These are phyloP conservation scores for Onygenales sp. DNA, from an alignment of 2,329 filamentous ascomycete species.

Conservation along the genomic window DNA sequence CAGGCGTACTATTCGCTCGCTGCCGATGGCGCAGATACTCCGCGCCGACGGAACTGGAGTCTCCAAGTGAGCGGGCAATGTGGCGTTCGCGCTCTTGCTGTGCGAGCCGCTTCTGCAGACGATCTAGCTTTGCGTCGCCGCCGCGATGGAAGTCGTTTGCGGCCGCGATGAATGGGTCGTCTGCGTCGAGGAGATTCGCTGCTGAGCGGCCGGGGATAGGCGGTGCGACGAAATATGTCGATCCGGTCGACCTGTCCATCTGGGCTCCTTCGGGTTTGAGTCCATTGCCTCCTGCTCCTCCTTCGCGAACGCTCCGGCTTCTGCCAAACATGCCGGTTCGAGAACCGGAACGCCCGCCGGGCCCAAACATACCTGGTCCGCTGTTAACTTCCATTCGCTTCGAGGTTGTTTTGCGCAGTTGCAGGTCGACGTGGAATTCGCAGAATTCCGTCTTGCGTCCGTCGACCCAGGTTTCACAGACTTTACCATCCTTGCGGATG, in stretches of 20 bases:
- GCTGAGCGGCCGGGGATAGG: slow-evolving; percentile 23
- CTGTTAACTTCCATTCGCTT: slow-evolving; percentile 71
- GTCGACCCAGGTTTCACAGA: slow-evolving; percentile 80
- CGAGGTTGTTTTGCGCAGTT: slow-evolving; percentile 60
- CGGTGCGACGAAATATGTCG: slow-evolving; percentile 36
- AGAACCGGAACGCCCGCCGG: slow-evolving; percentile 25
- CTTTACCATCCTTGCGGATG: slow-evolving; percentile 71
- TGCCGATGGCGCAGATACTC: slow-evolving; percentile 35
- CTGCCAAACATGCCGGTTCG: slow-evolving; percentile 34
- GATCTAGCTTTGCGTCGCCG: slow-evolving; percentile 31
- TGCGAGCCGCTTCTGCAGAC: slow-evolving; percentile 32
- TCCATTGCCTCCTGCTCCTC: slow-evolving; percentile 12
- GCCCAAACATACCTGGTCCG: slow-evolving; percentile 45
- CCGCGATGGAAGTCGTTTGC: slow-evolving; percentile 29
- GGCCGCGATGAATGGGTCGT: slow-evolving; percentile 33
- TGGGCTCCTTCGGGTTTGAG: slow-evolving; percentile 18
- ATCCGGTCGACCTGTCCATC: slow-evolving; percentile 33
- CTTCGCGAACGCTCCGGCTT: slow-evolving; percentile 9
- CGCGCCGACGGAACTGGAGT: slow-evolving; percentile 32
- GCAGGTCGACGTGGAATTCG: slow-evolving; percentile 81
- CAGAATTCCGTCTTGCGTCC: slow-evolving; percentile 80
- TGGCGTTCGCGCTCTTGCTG: slow-evolving; percentile 36
- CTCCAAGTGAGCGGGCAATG: slow-evolving; percentile 33
- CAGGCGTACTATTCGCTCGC: slow-evolving; percentile 6
- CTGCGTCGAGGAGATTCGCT: slow-evolving; percentile 31